Base-by-base conservation (phyloP, 192 early-diverging fungal genomes). In the Backusella luteola region DNA sequence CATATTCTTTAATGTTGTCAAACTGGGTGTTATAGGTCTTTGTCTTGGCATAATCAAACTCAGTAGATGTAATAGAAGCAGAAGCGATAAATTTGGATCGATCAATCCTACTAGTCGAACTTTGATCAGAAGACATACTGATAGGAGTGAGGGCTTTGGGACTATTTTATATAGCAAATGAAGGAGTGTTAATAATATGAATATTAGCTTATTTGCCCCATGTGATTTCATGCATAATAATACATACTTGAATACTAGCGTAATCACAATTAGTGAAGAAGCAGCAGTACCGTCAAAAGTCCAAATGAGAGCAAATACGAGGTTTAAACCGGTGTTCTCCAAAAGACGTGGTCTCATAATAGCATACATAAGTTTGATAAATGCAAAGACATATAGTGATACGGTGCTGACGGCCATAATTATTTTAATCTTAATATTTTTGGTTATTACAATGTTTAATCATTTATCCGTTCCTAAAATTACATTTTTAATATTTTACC, bases 341-440 rank as follows among this genome's bases (percentile, higher is more conserved):
- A 66, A 32, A 8, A 34, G 1, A 14, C 11, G 66, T 12, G 26
- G 21, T 66, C 66, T 66, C 66, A 66, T 34, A 14, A 34, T 32
- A 12, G 26, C 66, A 66, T 66, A 66, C 23, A 66, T 66, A 14
- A 66, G 32, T 26, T 66, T 66, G 0, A 77, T 36, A 1, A 81
- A 2, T 4, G 34, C 44, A 52, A 77, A 81, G 11, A 71, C 2
- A 1, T 21, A 34, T 8, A 81, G 34, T 14, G 71, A 71, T n/a
- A 44, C 8, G 4, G 14, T 23, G 3, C 46, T 52, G 36, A 71
- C 56, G 0, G 56, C 14, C 38, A 77, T 72, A 15, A 77, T 52
- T 14, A 73, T 19, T 32, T 46, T 66, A 59, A 81, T 73, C 77
- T 78, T 36, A 2, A 72, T 29, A 6, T 9, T 21, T 29, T 42